These are phyloP conservation scores for Tylopilus sp. DNA, from an alignment of 768 basidiomycete genomes.

Conservation along the genomic window DNA sequence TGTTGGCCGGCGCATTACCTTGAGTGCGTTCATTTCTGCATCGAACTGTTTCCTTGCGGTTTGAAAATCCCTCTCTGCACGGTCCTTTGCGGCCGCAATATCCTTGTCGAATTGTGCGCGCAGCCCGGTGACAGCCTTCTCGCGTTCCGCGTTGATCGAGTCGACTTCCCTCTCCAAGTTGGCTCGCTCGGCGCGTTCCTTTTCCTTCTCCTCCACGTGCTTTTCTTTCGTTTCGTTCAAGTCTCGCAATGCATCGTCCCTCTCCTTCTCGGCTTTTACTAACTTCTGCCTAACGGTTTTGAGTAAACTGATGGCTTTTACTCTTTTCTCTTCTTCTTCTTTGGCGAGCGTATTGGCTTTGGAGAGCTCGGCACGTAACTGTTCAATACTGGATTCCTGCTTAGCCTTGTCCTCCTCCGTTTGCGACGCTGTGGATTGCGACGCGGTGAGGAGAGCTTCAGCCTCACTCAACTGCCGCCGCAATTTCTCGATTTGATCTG, in stretches of 20 bases:
- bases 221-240: conserved; percentile 47
- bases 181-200: conserved; percentile 43
- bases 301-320: conserved; percentile 86
- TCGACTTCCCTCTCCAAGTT: conserved; percentile 65
- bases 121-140: conserved; percentile 57
- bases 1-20: conserved; percentile 43
- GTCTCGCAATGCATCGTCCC: conserved; percentile 73
- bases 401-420: conserved; percentile 48
- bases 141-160: conserved; percentile 54
- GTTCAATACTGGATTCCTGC: conserved; percentile 53
- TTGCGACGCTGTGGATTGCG: conserved; percentile 45
- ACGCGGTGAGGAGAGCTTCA: conserved; percentile 64
- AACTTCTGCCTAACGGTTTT: conserved; percentile 96
- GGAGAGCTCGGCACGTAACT: conserved; percentile 61
- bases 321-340: conserved; percentile 97
- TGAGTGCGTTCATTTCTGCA: conserved; percentile 66
- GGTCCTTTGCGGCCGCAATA: conserved; percentile 52
- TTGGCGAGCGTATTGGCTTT: conserved; percentile 61
- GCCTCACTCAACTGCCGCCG: conserved; percentile 64
- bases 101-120: conserved; percentile 74
- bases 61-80: conserved; percentile 70
- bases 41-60: conserved; percentile 70
- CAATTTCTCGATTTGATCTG: conserved; percentile 68
- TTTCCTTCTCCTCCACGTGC: conserved; percentile 46
- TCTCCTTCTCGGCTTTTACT: conserved; percentile 95